Conservation (phyloP, 2,329 filamentous ascomycete species). For the Coniochaeta sp. region DNA sequence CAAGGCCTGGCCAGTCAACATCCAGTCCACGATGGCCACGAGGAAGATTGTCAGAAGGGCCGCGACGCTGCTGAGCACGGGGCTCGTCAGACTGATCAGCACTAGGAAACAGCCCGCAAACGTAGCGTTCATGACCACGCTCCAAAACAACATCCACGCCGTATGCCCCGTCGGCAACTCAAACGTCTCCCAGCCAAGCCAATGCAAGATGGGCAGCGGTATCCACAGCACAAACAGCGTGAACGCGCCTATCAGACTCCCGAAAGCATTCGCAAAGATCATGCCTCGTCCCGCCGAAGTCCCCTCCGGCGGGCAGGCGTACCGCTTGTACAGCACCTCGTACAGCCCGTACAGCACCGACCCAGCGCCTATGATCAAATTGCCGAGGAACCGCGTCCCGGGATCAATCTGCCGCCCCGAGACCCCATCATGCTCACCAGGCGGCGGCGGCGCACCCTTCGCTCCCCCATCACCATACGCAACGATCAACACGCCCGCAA, state of each 20-base stretch:
- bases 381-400: slow-evolving; percentile 69
- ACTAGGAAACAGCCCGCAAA: slow-evolving; percentile 93
- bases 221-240: slow-evolving; percentile 88
- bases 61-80: slow-evolving; percentile 86
- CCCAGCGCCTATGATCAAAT: slow-evolving; percentile 84
- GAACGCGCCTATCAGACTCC: slow-evolving; percentile 77
- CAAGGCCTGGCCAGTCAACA: slow-evolving; percentile 71
- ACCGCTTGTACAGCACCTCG: slow-evolving; percentile 92
- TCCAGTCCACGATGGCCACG: slow-evolving; percentile 86
- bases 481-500: slow-evolving; percentile 85
- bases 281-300: slow-evolving; percentile 77
- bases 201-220: slow-evolving; percentile 77
- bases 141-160: slow-evolving; percentile 72
- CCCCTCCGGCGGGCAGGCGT: slow-evolving; percentile 88
- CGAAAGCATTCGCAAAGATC: slow-evolving; percentile 92
- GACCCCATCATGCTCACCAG: slow-evolving; percentile 8
- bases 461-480: slow-evolving; percentile 72
- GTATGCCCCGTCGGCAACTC: slow-evolving; percentile 72
- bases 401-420: slow-evolving; percentile 27
- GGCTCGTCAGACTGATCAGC: slow-evolving; percentile 85
- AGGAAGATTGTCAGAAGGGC: slow-evolving; percentile 95
- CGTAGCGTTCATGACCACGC: slow-evolving; percentile 77
- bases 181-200: slow-evolving; percentile 73
- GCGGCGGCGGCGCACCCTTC: slow-evolving; percentile 19
- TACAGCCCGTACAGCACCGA: slow-evolving; percentile 94